Evolutionary conservation across 176 grass and related monocot genomes (phyloP), one percentile per base, ranked within the genome.

Genomic region (Lolium rigidum): DNA sequence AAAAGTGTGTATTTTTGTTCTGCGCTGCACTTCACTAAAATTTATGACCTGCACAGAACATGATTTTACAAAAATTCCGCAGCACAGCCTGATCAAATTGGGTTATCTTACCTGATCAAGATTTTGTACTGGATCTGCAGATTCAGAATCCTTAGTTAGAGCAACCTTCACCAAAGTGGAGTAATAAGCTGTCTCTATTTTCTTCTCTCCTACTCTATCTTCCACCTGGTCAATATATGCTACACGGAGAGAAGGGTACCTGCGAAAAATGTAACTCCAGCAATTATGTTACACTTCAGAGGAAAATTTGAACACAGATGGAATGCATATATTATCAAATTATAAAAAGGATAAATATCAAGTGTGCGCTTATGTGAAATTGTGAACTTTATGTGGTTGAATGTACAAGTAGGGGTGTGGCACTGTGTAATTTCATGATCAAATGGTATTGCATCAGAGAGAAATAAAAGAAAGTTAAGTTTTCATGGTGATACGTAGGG

Each of bases 161-260:
- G 95, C 80, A 91, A 92, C 93, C 85, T 98, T 98, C 60, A 92
- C 95, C 85, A 98, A 90, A 87, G 91, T 89, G 83, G 95, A 95
- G 90, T 93, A 98, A 72, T 95, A 98, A 82, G 85, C 91, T 82
- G 92, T 87, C 87, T 95, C 91, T 77, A 92, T 95, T 90, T 93
- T 89, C 82, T 94, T 98, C 12, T 84, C 87, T 55, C 74, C 89
- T 61, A 84, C 86, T 77, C 87, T 82, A 70, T 89, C 91, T 64
- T 98, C 95, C 28, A 98, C 89, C 87, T 92, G 74, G 90, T 98
- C 93, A 82, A 94, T 95, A 82, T 95, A 98, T 46, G 95, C 95
- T 37, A 98, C 95, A 80, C 95, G 95, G 24, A 98, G 91, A 90
- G 93, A 94, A 87, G 95, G 90, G 79, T 95, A 75, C 88, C 95